Evolutionary conservation across 1,284 basidiomycete species (phyloP).

Genomic region (Ceratobasidium sp.): DNA sequence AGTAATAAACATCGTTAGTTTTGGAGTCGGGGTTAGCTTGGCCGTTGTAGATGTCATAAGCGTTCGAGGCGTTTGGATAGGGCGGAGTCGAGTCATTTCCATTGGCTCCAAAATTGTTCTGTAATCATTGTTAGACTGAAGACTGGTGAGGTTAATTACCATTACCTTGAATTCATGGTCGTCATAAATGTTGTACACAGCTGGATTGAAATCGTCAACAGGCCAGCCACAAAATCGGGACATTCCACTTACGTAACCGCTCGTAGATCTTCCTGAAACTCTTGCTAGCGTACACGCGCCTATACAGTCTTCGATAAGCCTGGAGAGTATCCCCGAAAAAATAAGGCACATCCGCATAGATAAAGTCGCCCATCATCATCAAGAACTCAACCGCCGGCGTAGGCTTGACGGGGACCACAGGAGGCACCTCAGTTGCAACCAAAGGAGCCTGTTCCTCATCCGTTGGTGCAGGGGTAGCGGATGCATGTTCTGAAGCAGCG

Average conservation of each 20-base stretch:
- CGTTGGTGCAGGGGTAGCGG: constrained; percentile 42
- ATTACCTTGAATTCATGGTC: constrained; percentile 69
- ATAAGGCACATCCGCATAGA: constrained; percentile 79
- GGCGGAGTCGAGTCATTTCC: constrained; percentile 65
- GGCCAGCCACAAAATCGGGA: constrained; percentile 24
- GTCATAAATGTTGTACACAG: constrained; percentile 71
- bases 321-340: constrained; percentile 68
- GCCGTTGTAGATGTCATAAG: constrained; percentile 75
- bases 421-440: constrained; percentile 6
- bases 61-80: constrained; percentile 68
- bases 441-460: constrained; percentile 26
- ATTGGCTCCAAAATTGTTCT: constrained; percentile 70
- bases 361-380: constrained; percentile 63
- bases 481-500: constrained; percentile 27
- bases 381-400: constrained; percentile 27
- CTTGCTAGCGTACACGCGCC: constrained; percentile 70
- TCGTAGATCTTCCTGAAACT: constrained; percentile 75
- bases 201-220: constrained; percentile 53
- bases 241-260: constrained; percentile 64
- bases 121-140: constrained; percentile 50
- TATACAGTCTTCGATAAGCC: constrained; percentile 70
- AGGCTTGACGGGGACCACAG: constrained; percentile 25
- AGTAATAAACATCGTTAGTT: constrained; percentile 66
- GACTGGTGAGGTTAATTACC: constrained; percentile 56
- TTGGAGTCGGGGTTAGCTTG: constrained; percentile 70